phyloP scores from a whole-genome alignment of 805 yeast genomes.

The Sporopachydermia lactativora region DNA sequence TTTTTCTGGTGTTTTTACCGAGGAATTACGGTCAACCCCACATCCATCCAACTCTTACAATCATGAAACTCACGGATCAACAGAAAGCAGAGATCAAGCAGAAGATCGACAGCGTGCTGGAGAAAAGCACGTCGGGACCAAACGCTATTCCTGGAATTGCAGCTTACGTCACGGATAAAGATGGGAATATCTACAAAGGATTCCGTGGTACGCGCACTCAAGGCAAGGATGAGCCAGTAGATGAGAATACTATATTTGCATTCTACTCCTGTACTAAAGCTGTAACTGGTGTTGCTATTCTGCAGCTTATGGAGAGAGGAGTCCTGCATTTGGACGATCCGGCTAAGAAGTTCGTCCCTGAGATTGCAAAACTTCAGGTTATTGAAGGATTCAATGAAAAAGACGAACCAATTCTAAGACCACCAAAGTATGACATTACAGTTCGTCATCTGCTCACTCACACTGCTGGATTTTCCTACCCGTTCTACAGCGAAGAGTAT shows the following conservation, averaged over 20 bases:
- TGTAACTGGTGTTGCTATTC: slow-evolving; percentile 17
- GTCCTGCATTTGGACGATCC: slow-evolving; percentile 18
- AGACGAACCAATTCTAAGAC: slow-evolving; percentile 15
- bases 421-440: slow-evolving; percentile 20
- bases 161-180: slow-evolving; percentile 5
- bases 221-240: slow-evolving; percentile 7
- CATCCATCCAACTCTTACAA: too few species aligned
- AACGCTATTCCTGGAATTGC: slow-evolving; percentile 3
- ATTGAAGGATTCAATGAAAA: slow-evolving; percentile 12
- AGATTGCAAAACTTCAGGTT: slow-evolving; percentile 16
- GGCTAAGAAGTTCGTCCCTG: slow-evolving; percentile 19
- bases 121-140: background rate
- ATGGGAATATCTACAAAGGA: slow-evolving; percentile 3
- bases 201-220: slow-evolving; percentile 7
- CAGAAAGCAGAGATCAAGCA: background rate
- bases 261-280: slow-evolving; percentile 22
- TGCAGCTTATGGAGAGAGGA: slow-evolving; percentile 23
- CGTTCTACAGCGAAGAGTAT: slow-evolving; percentile 16
- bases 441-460: slow-evolving; percentile 22
- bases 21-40: too few species aligned
- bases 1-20: too few species aligned
- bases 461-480: slow-evolving; percentile 26
- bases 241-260: slow-evolving; percentile 17
- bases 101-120: slow-evolving; percentile 6
- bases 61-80: too few species aligned